Base-by-base conservation (phyloP, 306 rosid species). In the Prunus campanulata region DNA sequence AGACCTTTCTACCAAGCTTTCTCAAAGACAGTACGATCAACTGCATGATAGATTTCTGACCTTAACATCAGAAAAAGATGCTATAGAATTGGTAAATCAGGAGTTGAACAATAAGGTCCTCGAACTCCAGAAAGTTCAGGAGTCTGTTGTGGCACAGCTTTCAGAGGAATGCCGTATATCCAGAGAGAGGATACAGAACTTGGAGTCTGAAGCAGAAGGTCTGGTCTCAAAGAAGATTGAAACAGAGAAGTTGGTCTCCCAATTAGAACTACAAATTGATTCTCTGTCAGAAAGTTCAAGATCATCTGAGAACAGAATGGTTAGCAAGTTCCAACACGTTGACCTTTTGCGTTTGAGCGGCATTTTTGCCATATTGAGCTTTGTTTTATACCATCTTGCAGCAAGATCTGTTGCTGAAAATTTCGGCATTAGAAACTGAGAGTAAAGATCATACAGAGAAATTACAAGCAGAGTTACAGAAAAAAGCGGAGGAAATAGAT, bases 251-350 rank as follows among this genome's bases (percentile, higher is more conserved):
- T 79, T 86, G 64, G 86, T 92, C 74, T 89, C 89, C 71, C 78
- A 83, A 82, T 85, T 92, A 84, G 91, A 90, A 88, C 85, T 81
- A 80, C 87, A 83, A 86, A 79, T 82, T 72, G 82, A 61, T 66
- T 19, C 55, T 73, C 77, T 90, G 79, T 84, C 88, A 75, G 88
- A 90, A 82, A 84, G 81, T 70, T 85, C 82, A 80, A 87, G 84
- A 82, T 84, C 88, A 71, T 90, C 89, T 44, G 97, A 95, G 80
- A 82, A 76, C 63, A 85, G 88, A 87, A 83, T 79, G 91, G 98
- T 92, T 71, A 77, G 86, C 78, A 70, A 25, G 9, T 77, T 80
- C 80, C 60, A 16, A 80, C 68, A 71, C 3, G 61, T 56, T 59
- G 46, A 64, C 63, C 5, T 81, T 12, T 81, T 42, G 71, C 27